Evolutionary conservation across 257 asterid species (phyloP).

Genomic region (Gentiana straminea): DNA sequence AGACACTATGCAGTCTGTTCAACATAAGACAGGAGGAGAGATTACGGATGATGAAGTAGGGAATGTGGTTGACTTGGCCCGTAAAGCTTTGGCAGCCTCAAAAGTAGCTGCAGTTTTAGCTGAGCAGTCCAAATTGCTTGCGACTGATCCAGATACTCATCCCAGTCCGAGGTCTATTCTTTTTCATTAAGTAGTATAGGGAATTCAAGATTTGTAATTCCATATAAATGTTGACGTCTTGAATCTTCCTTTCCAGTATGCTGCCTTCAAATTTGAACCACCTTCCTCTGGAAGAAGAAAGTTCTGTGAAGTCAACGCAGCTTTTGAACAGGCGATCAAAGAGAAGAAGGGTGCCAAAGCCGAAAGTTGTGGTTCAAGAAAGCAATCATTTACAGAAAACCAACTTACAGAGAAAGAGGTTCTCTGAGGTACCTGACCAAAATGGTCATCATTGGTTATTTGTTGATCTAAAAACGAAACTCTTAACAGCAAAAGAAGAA

Average conservation of each 20-base stretch:
- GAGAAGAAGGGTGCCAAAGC: slow-evolving; percentile 44
- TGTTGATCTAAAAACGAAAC: slow-evolving; percentile 69
- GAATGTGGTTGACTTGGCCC: slow-evolving; percentile 56
- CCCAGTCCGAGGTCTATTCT: slow-evolving; percentile 31
- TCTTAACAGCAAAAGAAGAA: slow-evolving; percentile 68
- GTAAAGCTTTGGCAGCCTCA: slow-evolving; percentile 69
- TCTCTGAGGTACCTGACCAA: slow-evolving; percentile 29
- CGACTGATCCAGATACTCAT: slow-evolving; percentile 22
- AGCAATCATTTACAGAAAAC: slow-evolving; percentile 25
- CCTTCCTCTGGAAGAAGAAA: slow-evolving; percentile 24
- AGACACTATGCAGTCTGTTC: slow-evolving; percentile 24
- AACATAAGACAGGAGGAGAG: slow-evolving; percentile 17
- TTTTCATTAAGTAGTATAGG: not conserved
- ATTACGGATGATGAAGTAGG: slow-evolving; percentile 33
- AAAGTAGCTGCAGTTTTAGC: slow-evolving; percentile 52
- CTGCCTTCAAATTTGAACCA: slow-evolving; percentile 23
- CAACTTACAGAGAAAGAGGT: slow-evolving; percentile 26
- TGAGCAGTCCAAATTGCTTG: slow-evolving; percentile 32
- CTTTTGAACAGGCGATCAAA: slow-evolving; percentile 52
- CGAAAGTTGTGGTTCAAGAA: slow-evolving; percentile 32
- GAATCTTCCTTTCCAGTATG: slow-evolving; percentile 14
- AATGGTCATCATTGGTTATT: slow-evolving; percentile 54
- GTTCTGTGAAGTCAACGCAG: slow-evolving; percentile 69
- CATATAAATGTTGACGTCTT: slow-evolving; percentile 4
- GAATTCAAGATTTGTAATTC: slow-evolving; percentile 1